Conservation (phyloP, 768 basidiomycete species). For the Auriscalpium microsporum region DNA sequence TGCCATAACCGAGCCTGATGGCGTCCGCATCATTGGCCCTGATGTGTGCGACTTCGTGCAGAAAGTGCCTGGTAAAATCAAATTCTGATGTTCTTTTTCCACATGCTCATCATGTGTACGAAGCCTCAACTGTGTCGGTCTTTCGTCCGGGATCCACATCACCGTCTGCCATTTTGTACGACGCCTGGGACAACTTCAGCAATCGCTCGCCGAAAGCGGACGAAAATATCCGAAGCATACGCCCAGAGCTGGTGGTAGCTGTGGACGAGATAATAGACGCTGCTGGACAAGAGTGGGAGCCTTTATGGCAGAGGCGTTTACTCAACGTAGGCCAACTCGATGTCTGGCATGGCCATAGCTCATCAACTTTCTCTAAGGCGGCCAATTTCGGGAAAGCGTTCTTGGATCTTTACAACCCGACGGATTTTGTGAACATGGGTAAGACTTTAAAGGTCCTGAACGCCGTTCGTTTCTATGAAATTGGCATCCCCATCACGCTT, state of each 20-base stretch:
- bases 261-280: slow-evolving; percentile 92
- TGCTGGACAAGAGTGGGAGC: slow-evolving; percentile 87
- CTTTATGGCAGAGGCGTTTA: slow-evolving; percentile 79
- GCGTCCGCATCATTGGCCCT: slow-evolving; percentile 74
- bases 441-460: slow-evolving; percentile 91
- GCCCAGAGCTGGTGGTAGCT: slow-evolving; percentile 75
- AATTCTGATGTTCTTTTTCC: not conserved
- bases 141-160: slow-evolving; percentile 91
- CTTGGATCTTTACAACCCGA: slow-evolving; percentile 86
- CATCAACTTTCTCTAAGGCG: slow-evolving; percentile 44
- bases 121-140: slow-evolving; percentile 72
- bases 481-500: slow-evolving; percentile 90
- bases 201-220: slow-evolving; percentile 85
- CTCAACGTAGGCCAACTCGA: slow-evolving; percentile 50
- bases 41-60: slow-evolving; percentile 84
- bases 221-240: slow-evolving; percentile 83
- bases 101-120: not conserved
- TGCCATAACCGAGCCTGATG: slow-evolving; percentile 82
- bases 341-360: not conserved
- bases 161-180: slow-evolving; percentile 84
- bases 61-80: slow-evolving; percentile 72
- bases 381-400: slow-evolving; percentile 95
- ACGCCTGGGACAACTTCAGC: slow-evolving; percentile 86
- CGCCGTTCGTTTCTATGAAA: slow-evolving; percentile 83
- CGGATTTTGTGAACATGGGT: slow-evolving; percentile 88